phyloP scores from a whole-genome alignment of 2,329 filamentous ascomycete genomes.

The Calonectria henricotiae region DNA sequence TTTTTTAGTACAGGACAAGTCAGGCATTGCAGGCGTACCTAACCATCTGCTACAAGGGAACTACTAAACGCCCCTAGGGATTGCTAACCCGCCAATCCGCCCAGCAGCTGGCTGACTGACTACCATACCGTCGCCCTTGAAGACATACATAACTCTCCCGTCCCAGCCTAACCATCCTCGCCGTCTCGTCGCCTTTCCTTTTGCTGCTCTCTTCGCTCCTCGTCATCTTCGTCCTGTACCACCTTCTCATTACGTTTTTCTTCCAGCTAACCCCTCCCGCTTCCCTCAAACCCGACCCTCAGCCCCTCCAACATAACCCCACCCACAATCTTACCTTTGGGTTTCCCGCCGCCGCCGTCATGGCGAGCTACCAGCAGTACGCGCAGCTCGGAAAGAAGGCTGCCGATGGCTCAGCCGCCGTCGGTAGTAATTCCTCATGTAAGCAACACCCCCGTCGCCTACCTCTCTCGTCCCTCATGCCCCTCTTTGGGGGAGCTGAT shows the following conservation, averaged over 20 bases:
- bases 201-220: not conserved
- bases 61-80: constrained; percentile 8
- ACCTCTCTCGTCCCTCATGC: constrained; percentile 21
- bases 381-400: constrained; percentile 50
- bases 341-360: constrained; percentile 41
- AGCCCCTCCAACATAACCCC: constrained; percentile 35
- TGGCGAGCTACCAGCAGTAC: constrained; percentile 54
- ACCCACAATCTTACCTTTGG: constrained; percentile 29
- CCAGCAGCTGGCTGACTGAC: constrained; percentile 15
- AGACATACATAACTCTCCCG: constrained; percentile 28
- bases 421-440: constrained; percentile 43
- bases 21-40: not conserved
- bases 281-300: constrained; percentile 17
- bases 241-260: not conserved
- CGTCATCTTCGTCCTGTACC: not conserved
- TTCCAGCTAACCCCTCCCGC: constrained; percentile 11
- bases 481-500: constrained; percentile 48
- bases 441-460: constrained; percentile 45
- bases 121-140: constrained; percentile 15
- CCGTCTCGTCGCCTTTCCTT: not conserved
- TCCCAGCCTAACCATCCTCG: constrained; percentile 12
- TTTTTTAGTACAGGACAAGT: not conserved
- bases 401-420: constrained; percentile 47
- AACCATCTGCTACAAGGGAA: constrained; percentile 1
- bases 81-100: constrained; percentile 9